Base-by-base conservation (phyloP, 2,329 filamentous ascomycete species). In the Penicillium olsonii region DNA sequence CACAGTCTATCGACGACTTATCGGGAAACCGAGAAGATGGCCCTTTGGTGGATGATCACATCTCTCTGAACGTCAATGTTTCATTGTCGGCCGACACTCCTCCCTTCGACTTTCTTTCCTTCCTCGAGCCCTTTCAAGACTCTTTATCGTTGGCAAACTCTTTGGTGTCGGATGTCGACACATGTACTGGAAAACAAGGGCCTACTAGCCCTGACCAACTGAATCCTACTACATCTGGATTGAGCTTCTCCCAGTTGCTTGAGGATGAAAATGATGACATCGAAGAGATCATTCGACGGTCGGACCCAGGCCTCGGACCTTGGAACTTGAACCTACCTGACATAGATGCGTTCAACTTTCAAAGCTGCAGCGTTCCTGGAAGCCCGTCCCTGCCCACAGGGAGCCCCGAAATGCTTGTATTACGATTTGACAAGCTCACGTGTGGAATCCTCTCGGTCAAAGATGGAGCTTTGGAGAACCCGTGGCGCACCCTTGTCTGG, bases 361-460 rank as follows among this genome's bases (percentile, higher is more conserved):
- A 72, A 64, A 5, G 71, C 63, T 56, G 57, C 26, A 62, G 63
- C 22, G 66, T 80, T 4, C 73, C 76, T 37, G 65, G 65, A 18
- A 74, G 79, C 47, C 79, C 79, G 5, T 67, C 70, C n/a, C 68
- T 84, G 22, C 68, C 74, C 47, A 65, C 73, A 27, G 74, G 72
- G 31, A 83, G 82, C 47, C 76, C 80, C 9, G 85, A 87, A 55
- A 81, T 83, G 74, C 70, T 88, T 18, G 79, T 83, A 42, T 65
- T 82, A 42, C 78, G 83, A 20, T 88, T 86, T 60, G 82, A 87
- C 60, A 78, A 76, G 55, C 74, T 84, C 48, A 88, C 85, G 0
- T 88, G 85, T 62, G 84, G 84, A 3, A 86, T 89, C 41, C 72
- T 88, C 17, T 88, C 85, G 0, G 77, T 88, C 43, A 88, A 87